phyloP scores from a whole-genome alignment of 2,329 filamentous ascomycete genomes.

The Nemania bipapillata region DNA sequence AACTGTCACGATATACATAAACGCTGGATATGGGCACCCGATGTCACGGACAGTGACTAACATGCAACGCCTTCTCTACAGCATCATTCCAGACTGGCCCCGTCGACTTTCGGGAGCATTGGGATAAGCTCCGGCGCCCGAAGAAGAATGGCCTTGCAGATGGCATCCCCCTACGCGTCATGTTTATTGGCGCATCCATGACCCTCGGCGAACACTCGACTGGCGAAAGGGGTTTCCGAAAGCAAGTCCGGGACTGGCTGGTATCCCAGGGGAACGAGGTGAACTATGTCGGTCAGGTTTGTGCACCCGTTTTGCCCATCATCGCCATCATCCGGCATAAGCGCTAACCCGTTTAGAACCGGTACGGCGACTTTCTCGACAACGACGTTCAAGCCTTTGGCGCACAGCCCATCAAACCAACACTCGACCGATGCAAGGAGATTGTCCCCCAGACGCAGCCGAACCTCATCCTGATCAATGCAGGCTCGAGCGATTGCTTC shows the following conservation, averaged over 20 bases:
- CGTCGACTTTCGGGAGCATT: conserved; percentile 43
- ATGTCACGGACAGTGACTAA: conserved; percentile 8
- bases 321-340: too few species aligned
- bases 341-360: conserved; percentile 43
- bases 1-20: background rate
- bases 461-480: conserved; percentile 48
- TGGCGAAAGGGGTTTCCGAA: conserved; percentile 45
- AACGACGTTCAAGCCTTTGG: conserved; percentile 50
- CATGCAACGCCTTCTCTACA: conserved; percentile 10
- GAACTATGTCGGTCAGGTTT: conserved; percentile 47
- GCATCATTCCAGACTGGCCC: conserved; percentile 42
- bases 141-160: conserved; percentile 40
- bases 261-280: conserved; percentile 45
- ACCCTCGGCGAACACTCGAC: conserved; percentile 48
- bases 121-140: conserved; percentile 43
- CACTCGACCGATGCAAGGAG: conserved; percentile 46
- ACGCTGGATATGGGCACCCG: background rate
- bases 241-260: conserved; percentile 47
- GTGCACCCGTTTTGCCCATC: background rate
- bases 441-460: conserved; percentile 48
- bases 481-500: conserved; percentile 48
- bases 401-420: conserved; percentile 47
- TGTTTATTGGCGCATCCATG: conserved; percentile 49
- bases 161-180: conserved; percentile 46
- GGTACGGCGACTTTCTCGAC: conserved; percentile 47